phyloP scores from a whole-genome alignment of 352 stramenopile species.

The Blastocystis hominis region DNA sequence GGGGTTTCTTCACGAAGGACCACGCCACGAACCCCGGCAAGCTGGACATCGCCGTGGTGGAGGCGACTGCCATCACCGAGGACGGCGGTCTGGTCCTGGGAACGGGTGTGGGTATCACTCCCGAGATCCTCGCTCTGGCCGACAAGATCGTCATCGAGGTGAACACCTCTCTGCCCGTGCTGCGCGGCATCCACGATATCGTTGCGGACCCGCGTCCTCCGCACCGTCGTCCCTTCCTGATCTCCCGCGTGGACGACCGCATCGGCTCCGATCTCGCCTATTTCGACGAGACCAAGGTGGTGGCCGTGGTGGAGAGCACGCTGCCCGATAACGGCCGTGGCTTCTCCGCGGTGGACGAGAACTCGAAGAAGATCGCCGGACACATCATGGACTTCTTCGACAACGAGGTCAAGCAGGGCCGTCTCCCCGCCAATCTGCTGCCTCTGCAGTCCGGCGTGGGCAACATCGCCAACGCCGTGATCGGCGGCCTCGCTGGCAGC shows the following conservation, averaged over 20 bases:
- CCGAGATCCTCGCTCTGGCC: conserved; percentile 50
- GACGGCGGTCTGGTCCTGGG: conserved; percentile 56
- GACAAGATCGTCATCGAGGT: conserved; percentile 58
- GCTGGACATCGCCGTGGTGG: conserved; percentile 54
- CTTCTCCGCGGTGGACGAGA: conserved; percentile 51
- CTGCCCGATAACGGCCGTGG: conserved; percentile 54
- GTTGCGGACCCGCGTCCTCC: conserved; percentile 27
- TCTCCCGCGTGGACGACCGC: conserved; percentile 47
- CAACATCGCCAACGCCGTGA: conserved; percentile 55
- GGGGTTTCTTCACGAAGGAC: conserved; percentile 58
- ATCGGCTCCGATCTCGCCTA: conserved; percentile 40
- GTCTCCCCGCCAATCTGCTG: conserved; percentile 36
- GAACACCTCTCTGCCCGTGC: conserved; percentile 48
- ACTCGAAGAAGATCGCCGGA: conserved; percentile 48
- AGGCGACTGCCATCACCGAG: conserved; percentile 52
- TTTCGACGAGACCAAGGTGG: conserved; percentile 54
- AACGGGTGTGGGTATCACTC: conserved; percentile 53
- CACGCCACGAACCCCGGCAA: conserved; percentile 43
- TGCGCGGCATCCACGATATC: conserved; percentile 57
- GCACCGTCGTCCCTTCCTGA: conserved; percentile 43
- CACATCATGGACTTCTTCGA: conserved; percentile 58
- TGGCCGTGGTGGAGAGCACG: conserved; percentile 51
- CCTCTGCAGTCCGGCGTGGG: conserved; percentile 54
- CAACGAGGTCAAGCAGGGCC: conserved; percentile 54
- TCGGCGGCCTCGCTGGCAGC: conserved; percentile 26